phyloP scores from a whole-genome alignment of 805 yeast species.

The Nakazawaea populi region DNA sequence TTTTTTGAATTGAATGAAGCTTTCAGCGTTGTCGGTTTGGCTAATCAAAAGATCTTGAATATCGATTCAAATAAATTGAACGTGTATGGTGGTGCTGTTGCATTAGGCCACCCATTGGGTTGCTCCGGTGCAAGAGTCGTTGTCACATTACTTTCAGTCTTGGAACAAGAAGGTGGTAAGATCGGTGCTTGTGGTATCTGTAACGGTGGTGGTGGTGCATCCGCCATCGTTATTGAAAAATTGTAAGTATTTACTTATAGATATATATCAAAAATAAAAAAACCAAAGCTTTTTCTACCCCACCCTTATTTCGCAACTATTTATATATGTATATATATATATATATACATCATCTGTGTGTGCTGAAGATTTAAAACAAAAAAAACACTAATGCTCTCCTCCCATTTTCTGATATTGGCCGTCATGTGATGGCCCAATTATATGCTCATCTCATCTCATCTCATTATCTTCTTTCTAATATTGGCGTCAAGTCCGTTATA shows the following conservation, averaged over 20 bases:
- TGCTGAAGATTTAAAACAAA: too few species aligned
- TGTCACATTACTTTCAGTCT: slow-evolving; percentile 76
- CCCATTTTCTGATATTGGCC: too few species aligned
- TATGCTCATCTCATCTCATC: background rate
- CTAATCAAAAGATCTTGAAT: slow-evolving; percentile 68
- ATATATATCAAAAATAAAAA: background rate
- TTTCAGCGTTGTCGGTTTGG: slow-evolving; percentile 92
- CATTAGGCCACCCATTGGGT: slow-evolving; percentile 92
- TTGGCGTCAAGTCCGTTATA: background rate
- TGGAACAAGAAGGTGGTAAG: slow-evolving; percentile 80
- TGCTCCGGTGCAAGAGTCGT: slow-evolving; percentile 94
- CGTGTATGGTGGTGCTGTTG: slow-evolving; percentile 94
- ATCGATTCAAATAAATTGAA: slow-evolving; percentile 67
- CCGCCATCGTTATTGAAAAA: slow-evolving; percentile 82
- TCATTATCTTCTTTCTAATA: slow-evolving; percentile 5
- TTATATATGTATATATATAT: too few species aligned
- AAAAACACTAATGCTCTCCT: background rate
- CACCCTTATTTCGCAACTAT: too few species aligned
- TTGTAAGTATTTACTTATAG: background rate
- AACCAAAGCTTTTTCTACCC: too few species aligned
- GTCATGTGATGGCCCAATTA: too few species aligned
- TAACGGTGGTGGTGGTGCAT: slow-evolving; percentile 99
- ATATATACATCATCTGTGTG: too few species aligned
- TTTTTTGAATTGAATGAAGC: slow-evolving; percentile 97
- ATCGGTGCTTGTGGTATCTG: slow-evolving; percentile 94